Evolutionary conservation across 208 protist species (phyloP).

Genomic region (Kentomonas sorsogonicus): DNA sequence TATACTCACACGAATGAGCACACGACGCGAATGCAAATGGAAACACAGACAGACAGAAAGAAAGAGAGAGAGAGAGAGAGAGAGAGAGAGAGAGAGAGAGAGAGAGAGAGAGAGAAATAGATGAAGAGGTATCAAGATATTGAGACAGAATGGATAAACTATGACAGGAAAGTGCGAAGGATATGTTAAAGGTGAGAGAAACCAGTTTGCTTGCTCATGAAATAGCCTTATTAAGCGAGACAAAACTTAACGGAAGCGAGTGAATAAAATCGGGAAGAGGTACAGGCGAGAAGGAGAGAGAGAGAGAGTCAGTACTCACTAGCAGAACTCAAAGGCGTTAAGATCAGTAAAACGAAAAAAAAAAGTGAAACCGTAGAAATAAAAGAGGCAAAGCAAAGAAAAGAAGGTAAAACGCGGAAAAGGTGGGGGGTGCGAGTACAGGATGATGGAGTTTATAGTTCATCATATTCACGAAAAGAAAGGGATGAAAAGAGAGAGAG

Average conservation of each 20-base stretch:
- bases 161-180: not conserved
- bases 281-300: not conserved
- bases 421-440: too few species aligned
- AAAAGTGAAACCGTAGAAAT: not conserved
- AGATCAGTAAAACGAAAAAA: not conserved
- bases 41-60: conserved; percentile 5
- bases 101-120: not conserved
- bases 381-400: conserved; percentile 3
- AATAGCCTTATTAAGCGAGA: not conserved
- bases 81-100: conserved; percentile 14
- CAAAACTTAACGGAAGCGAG: not conserved
- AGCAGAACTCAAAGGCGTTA: not conserved
- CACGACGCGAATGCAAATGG: not conserved
- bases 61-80: conserved; percentile 10
- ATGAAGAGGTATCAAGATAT: conserved; percentile 2
- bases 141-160: not conserved
- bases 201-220: not conserved
- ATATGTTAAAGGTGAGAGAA: not conserved
- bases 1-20: not conserved
- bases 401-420: conserved; percentile 1
- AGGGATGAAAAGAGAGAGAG: conserved; percentile 9
- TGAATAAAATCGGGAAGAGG: not conserved
- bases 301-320: not conserved
- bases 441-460: not conserved
- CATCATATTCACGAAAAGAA: conserved; percentile 2